Conservation (phyloP, 768 basidiomycete species). For the Tulasnella sp. region DNA sequence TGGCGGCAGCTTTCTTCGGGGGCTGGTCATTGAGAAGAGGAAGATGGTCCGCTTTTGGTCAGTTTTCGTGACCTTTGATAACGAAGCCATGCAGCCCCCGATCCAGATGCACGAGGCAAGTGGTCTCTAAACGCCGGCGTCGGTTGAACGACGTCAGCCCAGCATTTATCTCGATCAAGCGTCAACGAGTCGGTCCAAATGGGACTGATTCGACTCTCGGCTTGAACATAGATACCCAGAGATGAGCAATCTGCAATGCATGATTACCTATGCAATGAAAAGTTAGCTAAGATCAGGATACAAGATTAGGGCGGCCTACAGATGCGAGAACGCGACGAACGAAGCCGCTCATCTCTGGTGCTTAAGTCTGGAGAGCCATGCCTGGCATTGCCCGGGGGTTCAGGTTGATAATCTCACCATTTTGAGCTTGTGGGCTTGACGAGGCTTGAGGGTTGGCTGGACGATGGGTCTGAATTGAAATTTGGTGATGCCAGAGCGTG, state of each 20-base stretch:
- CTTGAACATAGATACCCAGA: not conserved
- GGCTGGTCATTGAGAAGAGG: slow-evolving; percentile 22
- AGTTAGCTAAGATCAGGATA: not conserved
- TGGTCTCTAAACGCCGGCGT: slow-evolving; percentile 24
- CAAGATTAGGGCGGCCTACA: not conserved
- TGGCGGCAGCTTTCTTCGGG: slow-evolving; percentile 20
- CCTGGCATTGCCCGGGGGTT: not conserved
- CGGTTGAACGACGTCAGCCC: slow-evolving; percentile 15
- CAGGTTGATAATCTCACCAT: slow-evolving; percentile 12
- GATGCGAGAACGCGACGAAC: not conserved
- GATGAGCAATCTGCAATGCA: not conserved
- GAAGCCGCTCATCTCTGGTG: not conserved
- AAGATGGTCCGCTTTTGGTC: slow-evolving; percentile 14
- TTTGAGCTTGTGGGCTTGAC: not conserved
- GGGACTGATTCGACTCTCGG: not conserved
- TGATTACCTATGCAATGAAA: not conserved
- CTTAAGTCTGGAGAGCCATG: slow-evolving; percentile 5
- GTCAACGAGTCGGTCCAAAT: slow-evolving; percentile 4
- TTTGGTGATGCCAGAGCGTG: slow-evolving; percentile 25
- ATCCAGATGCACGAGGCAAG: not conserved
- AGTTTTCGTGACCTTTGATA: not conserved
- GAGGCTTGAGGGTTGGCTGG: not conserved
- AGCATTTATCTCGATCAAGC: slow-evolving; percentile 8
- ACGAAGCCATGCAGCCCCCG: slow-evolving; percentile 16
- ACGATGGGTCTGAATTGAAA: slow-evolving; percentile 1